Conservation (phyloP, 805 yeast species). For the Starmerella apis region DNA sequence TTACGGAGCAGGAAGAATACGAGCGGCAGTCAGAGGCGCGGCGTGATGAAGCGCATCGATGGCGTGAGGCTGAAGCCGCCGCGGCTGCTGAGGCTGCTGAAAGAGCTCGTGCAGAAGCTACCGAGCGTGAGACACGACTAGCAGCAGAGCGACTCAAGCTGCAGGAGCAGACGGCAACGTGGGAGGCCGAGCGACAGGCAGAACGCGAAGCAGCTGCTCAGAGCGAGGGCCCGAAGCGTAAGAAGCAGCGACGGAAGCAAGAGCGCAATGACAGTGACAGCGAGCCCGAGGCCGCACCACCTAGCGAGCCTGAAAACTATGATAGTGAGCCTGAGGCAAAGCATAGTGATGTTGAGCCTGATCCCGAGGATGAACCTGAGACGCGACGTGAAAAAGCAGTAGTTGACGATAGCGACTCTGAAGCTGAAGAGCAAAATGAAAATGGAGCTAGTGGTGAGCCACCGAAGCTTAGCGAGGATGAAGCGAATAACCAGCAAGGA, state of each 20-base stretch:
- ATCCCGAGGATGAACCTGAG: conserved; percentile 29
- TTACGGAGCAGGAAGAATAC: conserved; percentile 54
- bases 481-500: conserved; percentile 1
- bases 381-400: conserved; percentile 17
- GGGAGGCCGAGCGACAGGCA: conserved; percentile 32
- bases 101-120: conserved; percentile 28
- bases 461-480: conserved; percentile 26
- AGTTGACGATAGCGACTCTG: conserved; percentile 19
- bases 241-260: conserved; percentile 16
- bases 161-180: conserved; percentile 30
- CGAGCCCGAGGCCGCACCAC: conserved; percentile 31
- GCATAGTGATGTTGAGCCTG: conserved; percentile 16
- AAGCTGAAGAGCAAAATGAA: conserved; percentile 19
- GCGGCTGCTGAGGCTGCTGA: conserved; percentile 22
- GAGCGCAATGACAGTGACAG: conserved; percentile 32
- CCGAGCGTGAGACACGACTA: conserved; percentile 28
- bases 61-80: conserved; percentile 45
- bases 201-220: conserved; percentile 30
- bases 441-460: conserved; percentile 15
- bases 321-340: conserved; percentile 29
- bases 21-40: conserved; percentile 49
- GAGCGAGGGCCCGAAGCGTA: conserved; percentile 7
- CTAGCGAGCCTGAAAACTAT: conserved; percentile 17
- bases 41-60: conserved; percentile 61
- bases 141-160: conserved; percentile 29